A percentile compares a stretch with the other conserved stretches of the same genome.
Evolutionary conservation across 164 flowering plant genomes (phyloP).

Genomic region (Stephania yunnanensis): DNA sequence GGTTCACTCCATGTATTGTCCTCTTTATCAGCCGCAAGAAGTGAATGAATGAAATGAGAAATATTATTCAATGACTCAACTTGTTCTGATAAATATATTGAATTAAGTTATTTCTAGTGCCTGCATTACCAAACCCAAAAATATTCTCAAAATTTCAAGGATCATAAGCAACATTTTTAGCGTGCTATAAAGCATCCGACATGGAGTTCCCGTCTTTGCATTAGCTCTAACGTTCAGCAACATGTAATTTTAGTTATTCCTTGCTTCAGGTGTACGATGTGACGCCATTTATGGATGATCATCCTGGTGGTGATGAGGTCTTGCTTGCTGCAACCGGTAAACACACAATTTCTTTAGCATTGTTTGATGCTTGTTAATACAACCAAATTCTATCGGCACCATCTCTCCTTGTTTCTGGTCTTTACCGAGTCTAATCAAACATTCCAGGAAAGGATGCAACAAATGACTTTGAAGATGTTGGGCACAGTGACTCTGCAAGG

Average conservation of each 20-base stretch:
- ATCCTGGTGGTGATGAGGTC: constrained; percentile 95
- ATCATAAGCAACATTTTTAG: no score
- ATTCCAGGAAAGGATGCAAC: constrained; percentile 88
- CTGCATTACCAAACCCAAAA: no score
- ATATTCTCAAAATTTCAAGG: no score
- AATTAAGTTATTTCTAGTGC: no score
- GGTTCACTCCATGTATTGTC: background rate
- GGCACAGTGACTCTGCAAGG: constrained; percentile 78
- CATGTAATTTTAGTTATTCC: constrained; percentile 3
- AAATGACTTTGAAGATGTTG: constrained; percentile 86
- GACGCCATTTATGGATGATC: constrained; percentile 83
- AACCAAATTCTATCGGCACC: background rate
- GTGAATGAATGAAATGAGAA: no score
- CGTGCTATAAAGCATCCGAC: background rate
- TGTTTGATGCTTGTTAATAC: background rate
- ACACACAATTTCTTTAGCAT: no score
- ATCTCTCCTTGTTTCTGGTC: background rate
- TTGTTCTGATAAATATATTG: no score
- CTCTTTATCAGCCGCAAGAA: background rate
- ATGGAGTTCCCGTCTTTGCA: background rate
- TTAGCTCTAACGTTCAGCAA: background rate
- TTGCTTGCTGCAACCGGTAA: constrained; percentile 73
- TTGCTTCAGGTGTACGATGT: constrained; percentile 78
- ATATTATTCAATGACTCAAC: no score
- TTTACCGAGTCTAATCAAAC: background rate